Base-by-base conservation (phyloP, 805 yeast species). In the Allodekkera sacchari region DNA sequence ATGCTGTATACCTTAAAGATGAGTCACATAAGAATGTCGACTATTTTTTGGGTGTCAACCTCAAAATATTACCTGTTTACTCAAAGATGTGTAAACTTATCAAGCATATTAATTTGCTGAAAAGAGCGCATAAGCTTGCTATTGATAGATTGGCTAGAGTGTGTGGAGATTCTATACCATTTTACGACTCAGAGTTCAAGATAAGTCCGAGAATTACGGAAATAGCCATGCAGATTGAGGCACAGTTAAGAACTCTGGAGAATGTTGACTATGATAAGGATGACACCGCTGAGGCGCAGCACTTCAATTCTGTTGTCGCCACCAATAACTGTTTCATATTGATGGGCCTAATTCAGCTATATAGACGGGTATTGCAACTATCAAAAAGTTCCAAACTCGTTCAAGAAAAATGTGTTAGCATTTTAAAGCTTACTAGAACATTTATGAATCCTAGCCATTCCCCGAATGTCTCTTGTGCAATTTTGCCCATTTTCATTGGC, bases 31-130 rank as follows among this genome's bases (percentile, higher is more conserved):
- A 53, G 19, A 74, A 71, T 41, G 71, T 79, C 31, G 85, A 79
- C 47, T 70, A 68, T 35, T 58, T 77, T 30, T 57, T 68, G 32
- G 94, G 92, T 1, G 72, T 83, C 48, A 87, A 82, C 41, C 60
- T 76, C 9, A 63, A 63, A 37, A 64, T 80, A 35, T 56, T 82
- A 14, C 78, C 82, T 0, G 62, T 67, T 20, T 71, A 73, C 38
- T 64, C 78, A 14, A 66, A 71, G 26, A 63, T 77, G 7, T 53
- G 65, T 11, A 43, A 49, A 25, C 39, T 72, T 26, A 60, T 68
- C 16, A 54, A 63, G 29, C 42, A 52, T 29, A 36, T 51, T 18
- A 47, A 53, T 17, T 22, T 54, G 5, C 25, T 35, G 3, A 30
- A 44, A 11, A 32, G 35, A 10, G 16, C 38, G 3, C 30, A 42